phyloP scores from a whole-genome alignment of 73 alveolate species.

The Stentor roeselii region DNA sequence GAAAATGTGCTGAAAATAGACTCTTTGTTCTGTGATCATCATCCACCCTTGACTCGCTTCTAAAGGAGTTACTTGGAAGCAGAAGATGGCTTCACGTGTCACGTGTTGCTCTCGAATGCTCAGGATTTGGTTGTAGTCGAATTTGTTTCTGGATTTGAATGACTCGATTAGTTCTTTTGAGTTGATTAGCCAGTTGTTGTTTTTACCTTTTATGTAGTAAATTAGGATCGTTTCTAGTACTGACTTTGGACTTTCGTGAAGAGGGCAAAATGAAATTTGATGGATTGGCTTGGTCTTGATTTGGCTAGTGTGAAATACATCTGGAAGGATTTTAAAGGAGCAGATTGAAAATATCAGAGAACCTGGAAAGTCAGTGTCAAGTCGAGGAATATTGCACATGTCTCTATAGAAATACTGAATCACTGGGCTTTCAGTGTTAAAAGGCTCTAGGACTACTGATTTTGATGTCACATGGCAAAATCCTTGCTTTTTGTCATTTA shows the following conservation, averaged over 20 bases:
- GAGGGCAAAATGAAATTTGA: not conserved
- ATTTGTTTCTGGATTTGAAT: constrained; percentile 29
- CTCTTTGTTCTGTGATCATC: constrained; percentile 82
- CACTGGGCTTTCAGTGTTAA: not conserved
- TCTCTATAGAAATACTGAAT: not conserved
- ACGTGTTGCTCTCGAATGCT: constrained; percentile 83
- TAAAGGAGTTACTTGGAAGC: constrained; percentile 86
- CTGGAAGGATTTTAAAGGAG: not conserved
- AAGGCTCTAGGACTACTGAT: not conserved
- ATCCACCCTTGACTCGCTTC: constrained; percentile 86
- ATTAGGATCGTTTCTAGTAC: not conserved
- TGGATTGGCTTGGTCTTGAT: no score
- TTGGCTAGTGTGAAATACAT: no score
- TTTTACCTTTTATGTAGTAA: not conserved
- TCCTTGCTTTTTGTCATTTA: not conserved
- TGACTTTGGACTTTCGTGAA: not conserved
- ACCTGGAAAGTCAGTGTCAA: not conserved
- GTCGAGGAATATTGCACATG: not conserved
- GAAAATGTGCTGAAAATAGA: constrained; percentile 92
- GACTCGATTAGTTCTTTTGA: not conserved
- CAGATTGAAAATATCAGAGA: not conserved
- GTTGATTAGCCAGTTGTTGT: not conserved
- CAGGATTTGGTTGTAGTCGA: constrained; percentile 89
- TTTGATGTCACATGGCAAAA: not conserved
- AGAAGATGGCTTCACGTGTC: constrained; percentile 64